A percentile compares a stretch with the other conserved stretches of the same genome.
Evolutionary conservation across 768 basidiomycete genomes (phyloP).

Genomic region (Boletus speciosus): DNA sequence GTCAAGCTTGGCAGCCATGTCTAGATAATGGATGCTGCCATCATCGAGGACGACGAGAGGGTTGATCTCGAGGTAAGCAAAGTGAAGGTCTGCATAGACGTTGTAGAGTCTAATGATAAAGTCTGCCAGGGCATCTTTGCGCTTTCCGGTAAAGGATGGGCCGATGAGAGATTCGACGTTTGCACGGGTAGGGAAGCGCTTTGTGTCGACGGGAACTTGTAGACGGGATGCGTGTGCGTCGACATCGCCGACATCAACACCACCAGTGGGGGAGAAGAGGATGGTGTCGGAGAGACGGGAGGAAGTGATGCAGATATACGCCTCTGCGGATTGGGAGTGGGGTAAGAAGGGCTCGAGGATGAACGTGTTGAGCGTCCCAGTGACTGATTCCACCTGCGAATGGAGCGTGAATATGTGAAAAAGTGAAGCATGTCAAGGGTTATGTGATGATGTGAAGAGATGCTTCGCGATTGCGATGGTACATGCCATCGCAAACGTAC

Average conservation of each 20-base stretch:
- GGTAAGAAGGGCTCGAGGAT: slow-evolving; percentile 99
- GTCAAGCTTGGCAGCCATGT: slow-evolving; percentile 99
- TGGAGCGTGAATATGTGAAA: slow-evolving; percentile 14
- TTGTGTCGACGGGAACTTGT: slow-evolving; percentile 64
- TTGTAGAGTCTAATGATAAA: slow-evolving; percentile 94
- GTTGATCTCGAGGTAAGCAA: slow-evolving; percentile 99
- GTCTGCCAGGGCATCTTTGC: slow-evolving; percentile 90
- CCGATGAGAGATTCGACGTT: slow-evolving; percentile 75
- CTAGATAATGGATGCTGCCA: slow-evolving; percentile 84
- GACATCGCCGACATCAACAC: slow-evolving; percentile 98
- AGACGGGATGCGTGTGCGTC: slow-evolving; percentile 95
- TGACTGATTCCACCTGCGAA: slow-evolving; percentile 81
- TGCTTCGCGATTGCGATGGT: slow-evolving; percentile 9
- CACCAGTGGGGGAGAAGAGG: slow-evolving; percentile 98
- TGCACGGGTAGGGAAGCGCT: slow-evolving; percentile 77
- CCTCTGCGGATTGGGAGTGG: slow-evolving; percentile 90
- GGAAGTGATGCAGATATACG: slow-evolving; percentile 98
- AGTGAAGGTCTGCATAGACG: slow-evolving; percentile 98
- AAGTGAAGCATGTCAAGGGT: slow-evolving; percentile 6
- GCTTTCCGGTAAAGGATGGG: slow-evolving; percentile 71
- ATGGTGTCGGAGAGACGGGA: slow-evolving; percentile 92
- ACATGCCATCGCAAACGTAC: neutral
- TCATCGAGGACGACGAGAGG: slow-evolving; percentile 92
- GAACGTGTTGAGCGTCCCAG: slow-evolving; percentile 95
- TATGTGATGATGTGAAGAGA: slow-evolving; percentile 24